Evolutionary conservation across 2,329 filamentous ascomycete genomes (phyloP).

Genomic region (Colletotrichum cordylinicola): DNA sequence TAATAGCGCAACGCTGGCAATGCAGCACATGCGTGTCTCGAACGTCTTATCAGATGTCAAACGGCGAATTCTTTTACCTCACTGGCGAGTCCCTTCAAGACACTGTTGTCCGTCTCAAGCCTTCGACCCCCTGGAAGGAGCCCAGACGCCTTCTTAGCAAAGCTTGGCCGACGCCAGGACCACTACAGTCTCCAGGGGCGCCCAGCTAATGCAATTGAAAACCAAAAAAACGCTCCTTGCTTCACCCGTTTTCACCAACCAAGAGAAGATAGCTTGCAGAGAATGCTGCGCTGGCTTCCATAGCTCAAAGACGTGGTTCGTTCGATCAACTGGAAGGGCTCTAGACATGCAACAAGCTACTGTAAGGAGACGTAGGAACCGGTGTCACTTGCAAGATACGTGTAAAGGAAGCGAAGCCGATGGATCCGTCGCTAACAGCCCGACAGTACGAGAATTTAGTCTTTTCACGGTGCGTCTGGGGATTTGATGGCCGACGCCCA

Average conservation of each 20-base stretch:
- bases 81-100: neutral
- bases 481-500: neutral
- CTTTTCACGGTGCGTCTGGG: slow-evolving; percentile 12
- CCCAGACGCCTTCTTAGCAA: neutral
- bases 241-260: neutral
- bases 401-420: neutral
- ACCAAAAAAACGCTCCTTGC: neutral
- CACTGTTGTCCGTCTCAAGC: slow-evolving; percentile 11
- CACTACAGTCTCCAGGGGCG: neutral
- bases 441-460: slow-evolving; percentile 6
- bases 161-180: neutral
- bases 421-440: slow-evolving; percentile 10
- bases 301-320: neutral
- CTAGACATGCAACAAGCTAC: neutral
- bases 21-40: slow-evolving; percentile 11
- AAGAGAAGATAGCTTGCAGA: neutral
- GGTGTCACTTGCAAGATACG: neutral
- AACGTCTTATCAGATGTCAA: slow-evolving; percentile 2
- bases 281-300: neutral
- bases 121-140: neutral
- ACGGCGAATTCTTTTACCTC: neutral
- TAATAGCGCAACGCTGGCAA: neutral
- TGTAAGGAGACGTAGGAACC: neutral
- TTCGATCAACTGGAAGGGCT: neutral
- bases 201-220: neutral